Base-by-base conservation (phyloP, 352 stramenopile genomes). In the Phytophthora litchii region DNA sequence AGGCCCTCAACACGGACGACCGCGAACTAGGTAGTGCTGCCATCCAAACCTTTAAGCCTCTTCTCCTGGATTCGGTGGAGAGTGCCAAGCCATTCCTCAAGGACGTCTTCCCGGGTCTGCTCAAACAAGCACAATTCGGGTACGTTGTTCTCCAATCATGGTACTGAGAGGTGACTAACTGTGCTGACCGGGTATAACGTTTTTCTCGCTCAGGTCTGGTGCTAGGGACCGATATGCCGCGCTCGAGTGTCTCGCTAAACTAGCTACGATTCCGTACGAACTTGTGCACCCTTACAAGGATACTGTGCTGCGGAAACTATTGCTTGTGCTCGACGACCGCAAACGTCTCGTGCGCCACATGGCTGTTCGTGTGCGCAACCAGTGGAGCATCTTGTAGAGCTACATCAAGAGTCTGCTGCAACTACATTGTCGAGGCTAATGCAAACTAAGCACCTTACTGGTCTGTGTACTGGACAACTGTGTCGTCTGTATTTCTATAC, bases 251-350 rank as follows among this genome's bases (percentile, higher is more conserved):
- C 67, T 95, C 41, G 74, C 73, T 35, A 92, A 88, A 66, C 67
- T 95, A 57, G 70, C 83, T 20, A 83, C 70, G 13, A 92, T 92
- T 60, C 85, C 85, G 52, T 95, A 95, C 64, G 86, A 95, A 41
- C 81, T 95, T 44, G 82, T 95, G 51, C 86, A 95, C 25, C 84
- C 88, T 27, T 95, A 95, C 68, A 95, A 94, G 69, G 83, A 91
- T 59, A 48, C 70, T 14, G 88, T 96, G 60, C 78, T 92, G 49
- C 78, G 80, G 41, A 76, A 90, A 41, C 64, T 97, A 14, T 65
- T 87, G 47, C 42, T 67, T n/a, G 86, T 86, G 17, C 70, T 97
- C 19, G 80, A 97, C 61, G 89, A 97, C 57, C 86, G 76, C 57
- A 95, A 95, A 55, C 87, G 88, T 21, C 83, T 94, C 36, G 88